A percentile compares a stretch with the other conserved stretches of the same genome.
phyloP scores from a whole-genome alignment of 108 stramenopile genomes.

The Parietichytrium sp. region DNA sequence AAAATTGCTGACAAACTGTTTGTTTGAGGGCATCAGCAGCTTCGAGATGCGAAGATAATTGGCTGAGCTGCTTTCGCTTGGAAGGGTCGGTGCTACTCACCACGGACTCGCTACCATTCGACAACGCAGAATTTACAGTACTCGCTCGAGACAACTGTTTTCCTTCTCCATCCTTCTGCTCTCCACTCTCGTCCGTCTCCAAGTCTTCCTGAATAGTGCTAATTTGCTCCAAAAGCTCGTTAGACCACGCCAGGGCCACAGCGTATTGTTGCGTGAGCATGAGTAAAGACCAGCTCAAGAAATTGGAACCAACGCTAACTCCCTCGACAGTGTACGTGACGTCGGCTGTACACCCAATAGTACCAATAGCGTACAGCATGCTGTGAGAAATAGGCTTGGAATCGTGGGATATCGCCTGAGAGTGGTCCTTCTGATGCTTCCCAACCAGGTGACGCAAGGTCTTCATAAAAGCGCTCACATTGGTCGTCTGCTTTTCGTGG shows the following conservation, averaged over 20 bases:
- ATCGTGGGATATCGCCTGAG: not conserved
- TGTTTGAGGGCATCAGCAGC: not conserved
- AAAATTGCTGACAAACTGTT: not conserved
- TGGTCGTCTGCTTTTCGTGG: not conserved
- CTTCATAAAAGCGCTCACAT: conserved; percentile 11
- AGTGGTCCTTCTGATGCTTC: not conserved
- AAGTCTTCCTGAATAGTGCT: no score
- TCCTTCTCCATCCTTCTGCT: not conserved
- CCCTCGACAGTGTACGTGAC: not conserved
- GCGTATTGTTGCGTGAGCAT: conserved; percentile 33
- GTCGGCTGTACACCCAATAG: conserved; percentile 23
- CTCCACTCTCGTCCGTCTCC: no score
- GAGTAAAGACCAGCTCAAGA: not conserved
- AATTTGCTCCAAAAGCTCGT: not conserved
- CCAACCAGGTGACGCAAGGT: not conserved
- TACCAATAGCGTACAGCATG: not conserved
- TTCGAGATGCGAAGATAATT: not conserved
- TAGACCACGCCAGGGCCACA: conserved; percentile 7
- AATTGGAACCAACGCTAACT: not conserved
- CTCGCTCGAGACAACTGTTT: no score
- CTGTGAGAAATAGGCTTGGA: not conserved
- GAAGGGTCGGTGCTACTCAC: no score
- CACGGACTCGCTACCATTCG: not conserved
- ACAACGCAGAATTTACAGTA: no score
- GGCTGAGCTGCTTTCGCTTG: no score